Conservation (phyloP, 2,329 filamentous ascomycete genomes). For the Aspergillus latus region DNA sequence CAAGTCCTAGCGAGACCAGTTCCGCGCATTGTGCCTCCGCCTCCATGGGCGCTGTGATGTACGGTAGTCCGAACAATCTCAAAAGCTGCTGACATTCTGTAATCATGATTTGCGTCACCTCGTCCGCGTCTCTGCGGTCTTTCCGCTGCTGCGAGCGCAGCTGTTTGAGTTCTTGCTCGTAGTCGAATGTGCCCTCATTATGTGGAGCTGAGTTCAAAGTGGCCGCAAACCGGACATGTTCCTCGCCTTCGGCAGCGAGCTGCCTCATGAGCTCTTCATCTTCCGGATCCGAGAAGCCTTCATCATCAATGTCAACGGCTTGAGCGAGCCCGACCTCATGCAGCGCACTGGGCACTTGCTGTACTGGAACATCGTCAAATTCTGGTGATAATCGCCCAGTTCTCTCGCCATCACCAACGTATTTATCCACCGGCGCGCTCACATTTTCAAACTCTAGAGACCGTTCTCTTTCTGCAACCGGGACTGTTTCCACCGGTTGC, state of each 20-base stretch:
- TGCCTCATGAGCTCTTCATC: conserved; percentile 86
- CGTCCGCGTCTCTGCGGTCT: conserved; percentile 91
- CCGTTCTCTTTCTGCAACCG: not conserved
- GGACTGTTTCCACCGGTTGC: not conserved
- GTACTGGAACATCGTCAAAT: conserved; percentile 21
- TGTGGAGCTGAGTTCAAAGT: conserved; percentile 75
- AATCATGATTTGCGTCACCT: conserved; percentile 95
- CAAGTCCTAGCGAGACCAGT: conserved; percentile 78
- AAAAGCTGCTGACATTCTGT: conserved; percentile 91
- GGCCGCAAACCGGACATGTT: conserved; percentile 89
- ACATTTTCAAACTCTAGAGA: not conserved
- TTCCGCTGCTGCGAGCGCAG: conserved; percentile 94
- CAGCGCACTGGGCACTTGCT: not conserved
- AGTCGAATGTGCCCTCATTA: conserved; percentile 70
- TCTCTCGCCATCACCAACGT: not conserved
- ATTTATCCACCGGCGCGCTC: not conserved
- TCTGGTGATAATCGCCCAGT: conserved; percentile 36
- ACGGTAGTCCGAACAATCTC: conserved; percentile 86
- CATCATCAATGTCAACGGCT: conserved; percentile 43
- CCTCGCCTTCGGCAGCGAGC: conserved; percentile 85
- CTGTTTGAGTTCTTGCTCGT: conserved; percentile 82
- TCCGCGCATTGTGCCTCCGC: conserved; percentile 97
- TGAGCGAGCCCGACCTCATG: conserved; percentile 12
- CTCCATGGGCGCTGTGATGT: conserved; percentile 98
- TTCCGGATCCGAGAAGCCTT: conserved; percentile 80